Base-by-base conservation (phyloP, 2,329 filamentous ascomycete species). In the Diaporthe sp. region DNA sequence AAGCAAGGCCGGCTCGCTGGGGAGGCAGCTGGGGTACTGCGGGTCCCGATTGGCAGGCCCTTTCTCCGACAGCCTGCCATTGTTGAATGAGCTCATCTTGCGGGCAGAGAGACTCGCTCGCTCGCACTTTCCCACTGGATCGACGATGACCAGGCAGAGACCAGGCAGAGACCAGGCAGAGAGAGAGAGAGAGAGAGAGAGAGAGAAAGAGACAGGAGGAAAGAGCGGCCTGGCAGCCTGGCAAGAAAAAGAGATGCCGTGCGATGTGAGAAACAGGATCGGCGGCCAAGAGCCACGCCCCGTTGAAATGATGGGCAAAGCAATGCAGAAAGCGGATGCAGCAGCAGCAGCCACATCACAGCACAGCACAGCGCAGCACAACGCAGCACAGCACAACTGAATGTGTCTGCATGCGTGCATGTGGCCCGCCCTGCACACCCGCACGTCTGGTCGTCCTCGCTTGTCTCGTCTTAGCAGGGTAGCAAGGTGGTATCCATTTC, bases 41-140 rank as follows among this genome's bases (percentile, higher is more conserved):
- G 63, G 63, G 63, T 27, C 63, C 47, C 63, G 63, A 68, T 53
- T 68, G 44, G 63, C 47, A 68, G 63, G 63, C 63, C 47, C 39
- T 53, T 68, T 53, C 63, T 68, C 63, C 63, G 63, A 37, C 44
- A 22, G 44, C 44, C 44, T 37, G 63, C 63, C 47, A 37, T 39
- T 39, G 63, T 68, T 53, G 63, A 68, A 68, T 53, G 44, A 53
- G 63, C 63, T 68, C 63, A 68, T 68, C 63, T 56, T 37, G 44
- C 47, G 44, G 22, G 47, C 47, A 27, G 27, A 17, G 30, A 2
- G 22, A 35, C n/a, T n/a, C n/a, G 27, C 3, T 5, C 15, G 22
- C 44, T 66, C 30, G 61, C 61, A 25, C 22, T 50, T 35, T 65
- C 19, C 10, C 12, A 35, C 47, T 68, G 13, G 63, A 68, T 68